phyloP scores from a whole-genome alignment of 257 asterid species.

The Eucommia ulmoides region DNA sequence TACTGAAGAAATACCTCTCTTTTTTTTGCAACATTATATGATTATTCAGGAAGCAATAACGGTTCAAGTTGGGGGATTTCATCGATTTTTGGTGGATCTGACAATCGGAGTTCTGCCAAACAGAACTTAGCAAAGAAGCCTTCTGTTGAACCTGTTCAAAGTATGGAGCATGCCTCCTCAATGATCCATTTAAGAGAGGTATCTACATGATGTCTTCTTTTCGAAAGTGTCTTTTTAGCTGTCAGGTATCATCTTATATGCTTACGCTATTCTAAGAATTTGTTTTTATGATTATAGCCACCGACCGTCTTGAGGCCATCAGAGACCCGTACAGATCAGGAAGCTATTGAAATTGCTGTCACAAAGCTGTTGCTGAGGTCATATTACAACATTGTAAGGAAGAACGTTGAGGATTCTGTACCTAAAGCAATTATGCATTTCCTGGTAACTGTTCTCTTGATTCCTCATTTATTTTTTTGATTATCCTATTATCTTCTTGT shows the following conservation, averaged over 20 bases:
- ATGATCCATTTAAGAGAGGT: slow-evolving; percentile 82
- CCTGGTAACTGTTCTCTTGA: slow-evolving; percentile 58
- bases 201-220: slow-evolving; percentile 3
- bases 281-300: slow-evolving; percentile 35
- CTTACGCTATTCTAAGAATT: slow-evolving; percentile 4
- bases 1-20: slow-evolving; percentile 3
- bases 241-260: not conserved
- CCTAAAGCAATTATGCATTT: slow-evolving; percentile 96
- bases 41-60: slow-evolving; percentile 34
- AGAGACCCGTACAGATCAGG: slow-evolving; percentile 63
- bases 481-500: too few relatives aligned
- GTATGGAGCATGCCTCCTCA: slow-evolving; percentile 43
- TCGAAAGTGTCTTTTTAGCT: not conserved
- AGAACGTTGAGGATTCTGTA: slow-evolving; percentile 59
- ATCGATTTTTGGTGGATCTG: slow-evolving; percentile 75
- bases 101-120: slow-evolving; percentile 40
- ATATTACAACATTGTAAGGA: slow-evolving; percentile 79
- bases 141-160: slow-evolving; percentile 39
- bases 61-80: slow-evolving; percentile 90
- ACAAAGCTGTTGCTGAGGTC: slow-evolving; percentile 63
- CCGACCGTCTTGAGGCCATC: slow-evolving; percentile 73
- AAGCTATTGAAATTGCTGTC: slow-evolving; percentile 49
- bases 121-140: slow-evolving; percentile 46
- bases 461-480: too few relatives aligned
- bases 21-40: slow-evolving; percentile 9